Evolutionary conservation across 1,139 yeast species (phyloP).

Genomic region (Debaryomyces nepalensis): DNA sequence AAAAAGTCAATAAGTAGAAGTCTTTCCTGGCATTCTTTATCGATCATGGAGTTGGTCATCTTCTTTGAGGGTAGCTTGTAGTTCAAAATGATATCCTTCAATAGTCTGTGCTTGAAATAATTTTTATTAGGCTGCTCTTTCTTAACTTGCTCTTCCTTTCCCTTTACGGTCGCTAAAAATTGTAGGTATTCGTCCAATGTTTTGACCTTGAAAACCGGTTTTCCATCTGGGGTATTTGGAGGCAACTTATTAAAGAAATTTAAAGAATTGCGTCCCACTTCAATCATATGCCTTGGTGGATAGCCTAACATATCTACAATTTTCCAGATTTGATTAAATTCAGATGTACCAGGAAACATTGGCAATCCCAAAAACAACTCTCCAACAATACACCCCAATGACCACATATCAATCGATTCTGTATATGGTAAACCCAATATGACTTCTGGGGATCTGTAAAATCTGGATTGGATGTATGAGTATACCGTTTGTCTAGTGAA

Average conservation of each 20-base stretch:
- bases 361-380: slow-evolving; percentile 94
- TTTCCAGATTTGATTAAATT: slow-evolving; percentile 85
- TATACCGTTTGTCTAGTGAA: slow-evolving; percentile 88
- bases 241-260: slow-evolving; percentile 63
- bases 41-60: slow-evolving; percentile 67
- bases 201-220: slow-evolving; percentile 38
- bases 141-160: slow-evolving; percentile 54
- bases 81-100: slow-evolving; percentile 76
- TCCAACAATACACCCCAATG: slow-evolving; percentile 94
- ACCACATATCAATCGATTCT: slow-evolving; percentile 97
- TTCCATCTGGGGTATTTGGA: slow-evolving; percentile 30
- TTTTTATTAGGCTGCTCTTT: slow-evolving; percentile 82
- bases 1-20: slow-evolving; percentile 77
- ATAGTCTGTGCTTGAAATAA: slow-evolving; percentile 75
- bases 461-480: slow-evolving; percentile 93
- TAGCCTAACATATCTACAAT: slow-evolving; percentile 81
- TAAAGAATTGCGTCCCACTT: slow-evolving; percentile 84
- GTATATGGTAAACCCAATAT: slow-evolving; percentile 89
- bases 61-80: slow-evolving; percentile 74
- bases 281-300: slow-evolving; percentile 97
- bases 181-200: slow-evolving; percentile 45
- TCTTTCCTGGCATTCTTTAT: slow-evolving; percentile 74
- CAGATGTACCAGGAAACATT: slow-evolving; percentile 92
- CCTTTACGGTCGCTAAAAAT: slow-evolving; percentile 32
- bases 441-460: slow-evolving; percentile 95